Conservation (phyloP, 768 basidiomycete species). For the Suillus americanus region DNA sequence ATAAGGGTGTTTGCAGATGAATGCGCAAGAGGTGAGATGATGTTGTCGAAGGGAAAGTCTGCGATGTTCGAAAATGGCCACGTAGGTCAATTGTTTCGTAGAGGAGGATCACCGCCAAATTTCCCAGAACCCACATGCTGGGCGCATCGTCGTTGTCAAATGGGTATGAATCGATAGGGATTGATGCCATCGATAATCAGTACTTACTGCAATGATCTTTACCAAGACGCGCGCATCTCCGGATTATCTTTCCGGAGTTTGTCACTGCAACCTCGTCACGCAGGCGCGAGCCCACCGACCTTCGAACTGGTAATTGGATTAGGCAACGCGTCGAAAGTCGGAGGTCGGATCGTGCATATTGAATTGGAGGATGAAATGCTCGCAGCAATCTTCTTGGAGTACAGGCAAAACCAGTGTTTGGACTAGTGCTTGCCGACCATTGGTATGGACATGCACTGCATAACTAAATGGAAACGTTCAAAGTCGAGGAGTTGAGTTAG, state of each 20-base stretch:
- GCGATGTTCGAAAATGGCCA: neutral
- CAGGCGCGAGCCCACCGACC: conserved; percentile 1
- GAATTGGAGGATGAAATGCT: neutral
- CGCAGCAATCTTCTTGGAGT: neutral
- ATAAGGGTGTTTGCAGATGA: neutral
- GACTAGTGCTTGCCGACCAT: neutral
- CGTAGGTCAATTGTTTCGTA: neutral
- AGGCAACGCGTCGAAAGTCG: neutral
- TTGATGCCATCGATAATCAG: neutral
- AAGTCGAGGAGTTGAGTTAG: neutral
- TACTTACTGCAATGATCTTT: neutral
- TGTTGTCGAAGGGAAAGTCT: neutral
- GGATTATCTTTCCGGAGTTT: neutral
- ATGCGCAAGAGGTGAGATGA: neutral
- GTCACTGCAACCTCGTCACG: neutral
- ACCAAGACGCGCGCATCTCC: neutral
- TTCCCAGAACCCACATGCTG: neutral
- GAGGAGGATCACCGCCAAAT: neutral
- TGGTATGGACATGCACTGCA: neutral
- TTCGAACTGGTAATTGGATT: neutral
- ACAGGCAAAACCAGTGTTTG: neutral
- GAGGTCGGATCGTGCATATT: conserved; percentile 1
- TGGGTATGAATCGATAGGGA: neutral
- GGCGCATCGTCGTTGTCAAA: neutral
- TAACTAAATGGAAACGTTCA: neutral